Base-by-base conservation (phyloP, 805 yeast species). In the Zygoascus tannicola region DNA sequence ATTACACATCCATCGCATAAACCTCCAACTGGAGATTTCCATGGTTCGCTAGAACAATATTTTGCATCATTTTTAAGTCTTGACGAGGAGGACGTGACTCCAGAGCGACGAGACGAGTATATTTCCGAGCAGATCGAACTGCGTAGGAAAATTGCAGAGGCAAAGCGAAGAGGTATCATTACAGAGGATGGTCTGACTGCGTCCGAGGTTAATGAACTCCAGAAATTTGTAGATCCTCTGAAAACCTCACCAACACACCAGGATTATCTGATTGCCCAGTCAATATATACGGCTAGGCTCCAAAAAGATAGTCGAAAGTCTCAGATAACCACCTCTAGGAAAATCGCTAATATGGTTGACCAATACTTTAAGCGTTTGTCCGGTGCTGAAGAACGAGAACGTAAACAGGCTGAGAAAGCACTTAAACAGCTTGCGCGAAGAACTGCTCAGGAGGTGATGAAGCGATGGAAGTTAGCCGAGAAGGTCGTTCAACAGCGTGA, bases 381-480 rank as follows among this genome's bases (percentile, higher is more conserved):
- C 0, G 95, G 95, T 46, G 95, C 94, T 36, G 85, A 84, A 51
- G 97, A 90, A 52, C 75, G 94, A 46, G 75, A 78, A 46, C 73
- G 73, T 19, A 80, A 80, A 51, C 94, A 83, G 46, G 76, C 79
- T 53, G 94, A 87, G 53, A 81, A 76, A 53, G 76, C 78, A 43
- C 69, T 82, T 46, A 68, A 73, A 45, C 75, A 74, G 47, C 60
- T 90, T 28, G 94, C 96, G n/a, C 76, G 85, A 53, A 73, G 80
- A 40, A 83, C 94, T 0, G 82, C 84, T 1, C 80, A 76, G 54
- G 86, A 87, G 36, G 96, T 92, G 8, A 81, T 81, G 62, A 86
- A 80, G 59, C 79, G 92, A 56, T 92, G 99, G 99, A 67, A 72
- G 19, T 71, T 87, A 40, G 98, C 97, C 2, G 85, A 81, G 49